Percentiles rank a stretch among this genome's conserved stretches.
phyloP scores from a whole-genome alignment of 1,284 basidiomycete genomes.

The Filobasidium uniguttulatum region DNA sequence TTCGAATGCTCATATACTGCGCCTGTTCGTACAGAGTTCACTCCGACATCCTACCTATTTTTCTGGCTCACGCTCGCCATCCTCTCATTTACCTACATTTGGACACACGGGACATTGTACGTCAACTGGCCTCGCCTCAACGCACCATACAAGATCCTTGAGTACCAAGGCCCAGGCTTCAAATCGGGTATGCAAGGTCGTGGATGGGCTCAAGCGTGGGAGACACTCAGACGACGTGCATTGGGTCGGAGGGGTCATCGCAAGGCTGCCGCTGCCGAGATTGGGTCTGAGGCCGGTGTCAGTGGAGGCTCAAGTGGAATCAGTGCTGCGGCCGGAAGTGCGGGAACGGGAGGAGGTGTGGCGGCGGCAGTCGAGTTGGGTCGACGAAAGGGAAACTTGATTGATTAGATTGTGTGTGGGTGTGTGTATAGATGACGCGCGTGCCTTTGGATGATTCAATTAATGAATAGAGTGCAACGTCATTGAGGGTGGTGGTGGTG shows the following conservation, averaged over 20 bases:
- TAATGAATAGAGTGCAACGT: too few species aligned
- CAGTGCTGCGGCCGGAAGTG: not conserved
- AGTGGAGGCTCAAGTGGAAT: too few species aligned
- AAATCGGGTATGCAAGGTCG: slow-evolving; percentile 63
- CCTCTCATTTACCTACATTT: slow-evolving; percentile 52
- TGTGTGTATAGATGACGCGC: too few species aligned
- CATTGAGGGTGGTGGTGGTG: too few species aligned
- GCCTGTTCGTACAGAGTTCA: slow-evolving; percentile 16
- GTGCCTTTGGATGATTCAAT: too few species aligned
- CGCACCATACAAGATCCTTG: slow-evolving; percentile 67
- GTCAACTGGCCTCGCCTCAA: slow-evolving; percentile 89
- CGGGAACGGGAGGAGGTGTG: slow-evolving; percentile 10
- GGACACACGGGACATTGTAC: slow-evolving; percentile 54
- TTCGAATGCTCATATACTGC: too few species aligned
- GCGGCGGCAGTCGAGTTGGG: slow-evolving; percentile 32
- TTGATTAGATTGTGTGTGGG: slow-evolving; percentile 22
- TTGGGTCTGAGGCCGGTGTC: too few species aligned
- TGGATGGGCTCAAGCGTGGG: slow-evolving; percentile 39
- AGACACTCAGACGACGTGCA: too few species aligned
- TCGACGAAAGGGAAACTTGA: slow-evolving; percentile 36
- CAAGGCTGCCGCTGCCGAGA: not conserved
- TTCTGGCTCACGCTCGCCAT: slow-evolving; percentile 58
- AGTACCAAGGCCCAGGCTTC: slow-evolving; percentile 76
- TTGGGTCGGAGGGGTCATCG: too few species aligned
- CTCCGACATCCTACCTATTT: slow-evolving; percentile 50